Conservation (phyloP, 805 yeast genomes). For the Candida cerambycidarum region DNA sequence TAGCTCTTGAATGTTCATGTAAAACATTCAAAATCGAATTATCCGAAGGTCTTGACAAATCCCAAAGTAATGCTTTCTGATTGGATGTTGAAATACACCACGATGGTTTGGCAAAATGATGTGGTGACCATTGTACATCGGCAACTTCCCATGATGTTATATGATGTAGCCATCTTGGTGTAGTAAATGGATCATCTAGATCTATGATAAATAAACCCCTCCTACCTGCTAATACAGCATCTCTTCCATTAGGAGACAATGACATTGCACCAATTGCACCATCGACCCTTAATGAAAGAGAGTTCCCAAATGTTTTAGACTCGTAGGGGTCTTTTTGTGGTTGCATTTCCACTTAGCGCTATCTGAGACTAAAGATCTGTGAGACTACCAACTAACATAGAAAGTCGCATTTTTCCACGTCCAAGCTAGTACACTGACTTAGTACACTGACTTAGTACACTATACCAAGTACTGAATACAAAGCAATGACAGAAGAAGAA, state of each 20-base stretch:
- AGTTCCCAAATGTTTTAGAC: conserved; percentile 71
- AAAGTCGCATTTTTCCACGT: background rate
- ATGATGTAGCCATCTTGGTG: conserved; percentile 93
- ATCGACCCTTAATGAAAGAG: conserved; percentile 82
- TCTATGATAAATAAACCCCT: conserved; percentile 88
- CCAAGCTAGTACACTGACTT: background rate
- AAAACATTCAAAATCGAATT: conserved; percentile 81
- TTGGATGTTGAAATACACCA: conserved; percentile 95
- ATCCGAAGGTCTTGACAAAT: conserved; percentile 67
- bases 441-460: background rate
- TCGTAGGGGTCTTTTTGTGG: conserved; percentile 24
- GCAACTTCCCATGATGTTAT: conserved; percentile 98
- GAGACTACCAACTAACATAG: background rate
- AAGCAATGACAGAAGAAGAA: conserved; percentile 20
- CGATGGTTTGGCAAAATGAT: conserved; percentile 67
- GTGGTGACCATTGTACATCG: conserved; percentile 98
- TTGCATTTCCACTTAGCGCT: background rate
- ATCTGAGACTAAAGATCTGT: background rate
- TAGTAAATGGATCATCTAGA: conserved; percentile 90
- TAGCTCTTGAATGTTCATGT: conserved; percentile 90
- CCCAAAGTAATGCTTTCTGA: conserved; percentile 96
- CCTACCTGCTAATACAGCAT: conserved; percentile 84
- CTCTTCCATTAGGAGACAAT: conserved; percentile 85
- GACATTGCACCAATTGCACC: conserved; percentile 92
- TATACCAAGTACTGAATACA: background rate